Evolutionary conservation across 139 green algal species (phyloP).

Genomic region (Chlamydomonas schloesseri): DNA sequence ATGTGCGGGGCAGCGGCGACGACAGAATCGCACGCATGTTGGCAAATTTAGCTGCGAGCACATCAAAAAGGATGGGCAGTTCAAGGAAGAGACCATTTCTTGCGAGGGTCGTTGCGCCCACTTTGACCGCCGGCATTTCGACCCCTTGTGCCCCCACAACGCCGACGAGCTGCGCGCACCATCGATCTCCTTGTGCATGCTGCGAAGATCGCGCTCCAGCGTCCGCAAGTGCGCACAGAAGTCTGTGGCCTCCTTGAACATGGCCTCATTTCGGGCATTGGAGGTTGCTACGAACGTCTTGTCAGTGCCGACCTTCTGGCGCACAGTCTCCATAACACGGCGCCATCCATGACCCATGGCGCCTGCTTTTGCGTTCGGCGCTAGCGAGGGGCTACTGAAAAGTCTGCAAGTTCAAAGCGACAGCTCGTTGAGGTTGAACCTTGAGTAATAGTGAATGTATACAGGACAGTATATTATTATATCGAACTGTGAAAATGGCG

Average conservation of each 20-base stretch:
- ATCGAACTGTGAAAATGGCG: too few species aligned
- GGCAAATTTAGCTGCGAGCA: slow-evolving; percentile 57
- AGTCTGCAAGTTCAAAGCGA: too few species aligned
- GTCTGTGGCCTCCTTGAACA: slow-evolving; percentile 86
- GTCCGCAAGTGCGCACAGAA: slow-evolving; percentile 80
- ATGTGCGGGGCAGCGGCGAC: slow-evolving; percentile 82
- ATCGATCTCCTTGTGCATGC: slow-evolving; percentile 81
- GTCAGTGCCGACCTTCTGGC: slow-evolving; percentile 44
- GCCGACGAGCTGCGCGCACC: slow-evolving; percentile 48
- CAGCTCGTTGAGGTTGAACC: too few species aligned
- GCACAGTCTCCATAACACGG: slow-evolving; percentile 39
- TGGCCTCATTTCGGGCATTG: slow-evolving; percentile 88
- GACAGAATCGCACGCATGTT: slow-evolving; percentile 73
- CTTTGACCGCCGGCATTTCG: background rate
- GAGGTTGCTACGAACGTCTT: slow-evolving; percentile 76
- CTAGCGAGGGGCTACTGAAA: too few species aligned
- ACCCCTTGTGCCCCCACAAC: background rate
- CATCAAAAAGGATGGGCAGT: background rate
- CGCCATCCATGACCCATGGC: slow-evolving; percentile 45
- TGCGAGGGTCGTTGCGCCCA: background rate
- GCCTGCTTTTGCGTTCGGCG: background rate
- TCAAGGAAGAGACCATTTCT: background rate
- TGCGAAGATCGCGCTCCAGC: slow-evolving; percentile 87
- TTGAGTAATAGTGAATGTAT: too few species aligned
- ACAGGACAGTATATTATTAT: too few species aligned